Percentiles rank a stretch among this genome's conserved stretches.
phyloP scores from a whole-genome alignment of 345 rosid species.

The Syzygium oleosum region DNA sequence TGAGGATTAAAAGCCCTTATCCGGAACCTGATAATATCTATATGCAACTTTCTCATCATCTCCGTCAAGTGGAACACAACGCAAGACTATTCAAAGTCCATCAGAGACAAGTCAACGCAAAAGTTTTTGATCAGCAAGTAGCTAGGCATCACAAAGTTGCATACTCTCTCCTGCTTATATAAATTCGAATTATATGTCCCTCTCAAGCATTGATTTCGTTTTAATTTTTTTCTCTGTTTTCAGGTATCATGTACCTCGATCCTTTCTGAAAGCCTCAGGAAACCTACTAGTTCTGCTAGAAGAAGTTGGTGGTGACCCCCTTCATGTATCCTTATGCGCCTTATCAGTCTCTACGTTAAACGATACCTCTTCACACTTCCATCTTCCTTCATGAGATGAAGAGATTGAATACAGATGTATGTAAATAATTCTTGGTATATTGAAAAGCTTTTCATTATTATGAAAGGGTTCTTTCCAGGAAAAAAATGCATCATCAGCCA shows the following conservation, averaged over 20 bases:
- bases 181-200: background rate
- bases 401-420: background rate
- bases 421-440: background rate
- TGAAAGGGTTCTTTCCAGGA: background rate
- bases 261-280: constrained; percentile 41
- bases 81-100: background rate
- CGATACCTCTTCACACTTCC: background rate
- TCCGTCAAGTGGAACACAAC: background rate
- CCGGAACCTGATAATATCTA: background rate
- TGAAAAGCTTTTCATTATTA: background rate
- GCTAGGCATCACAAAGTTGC: background rate
- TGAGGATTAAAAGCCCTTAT: background rate
- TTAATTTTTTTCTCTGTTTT: background rate
- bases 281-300: constrained; percentile 56
- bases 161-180: background rate
- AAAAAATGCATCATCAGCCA: background rate
- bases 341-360: constrained; percentile 12
- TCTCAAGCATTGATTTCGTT: background rate
- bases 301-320: constrained; percentile 67
- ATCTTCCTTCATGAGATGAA: background rate
- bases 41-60: background rate
- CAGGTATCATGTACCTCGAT: constrained; percentile 77
- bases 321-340: constrained; percentile 37
- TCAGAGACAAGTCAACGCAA: background rate
- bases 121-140: background rate